Base-by-base conservation (phyloP, 2,329 filamentous ascomycete species). In the Juglanconis oblonga region DNA sequence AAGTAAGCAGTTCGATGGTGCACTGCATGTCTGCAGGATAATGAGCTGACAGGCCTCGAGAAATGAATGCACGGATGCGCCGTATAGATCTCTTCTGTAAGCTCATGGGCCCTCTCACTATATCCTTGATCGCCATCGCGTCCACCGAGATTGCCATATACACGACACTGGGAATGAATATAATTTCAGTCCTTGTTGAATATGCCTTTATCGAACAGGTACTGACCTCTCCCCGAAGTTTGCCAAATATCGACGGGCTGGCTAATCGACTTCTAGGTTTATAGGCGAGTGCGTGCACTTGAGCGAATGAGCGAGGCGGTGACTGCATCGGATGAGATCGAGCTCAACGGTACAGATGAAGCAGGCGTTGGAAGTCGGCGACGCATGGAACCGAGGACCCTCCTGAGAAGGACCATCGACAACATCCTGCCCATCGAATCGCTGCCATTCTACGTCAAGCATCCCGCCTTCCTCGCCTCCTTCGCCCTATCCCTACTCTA, bases 21-120 rank as follows among this genome's bases (percentile, higher is more conserved):
- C 7, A 36, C 6, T 13, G 6, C 5, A 10, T 24, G 24, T 24
- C 24, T 24, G 24, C 24, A 24, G 24, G 24, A 24, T 24, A 24
- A 4, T 29, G n/a, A 14, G 1, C 17, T 55, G 5, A 50, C 33
- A 5, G 4, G 3, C 13, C 32, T 31, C 45, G 71, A 57, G 76
- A 73, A 7, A 66, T 85, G 44, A 85, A 85, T 63, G 78, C 82
- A 5, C 73, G 73, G 8, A 84, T 86, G 79, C 76, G 83, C 4
- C 76, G 84, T 6, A 85, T 87, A 56, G 84, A 86, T 64, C 72
- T 87, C 5, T 72, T 81, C 50, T 85, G 82, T 73, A 87, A 87
- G 67, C 74, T 86, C 2, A 61, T 80, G 4, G 83, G 77, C 0
- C 84, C 84, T 0, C 68, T 87, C 4, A 70, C 74, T 3, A 79